These are phyloP conservation scores for Penstemon davidsonii DNA, from an alignment of 257 asterid species.

Conservation along the genomic window DNA sequence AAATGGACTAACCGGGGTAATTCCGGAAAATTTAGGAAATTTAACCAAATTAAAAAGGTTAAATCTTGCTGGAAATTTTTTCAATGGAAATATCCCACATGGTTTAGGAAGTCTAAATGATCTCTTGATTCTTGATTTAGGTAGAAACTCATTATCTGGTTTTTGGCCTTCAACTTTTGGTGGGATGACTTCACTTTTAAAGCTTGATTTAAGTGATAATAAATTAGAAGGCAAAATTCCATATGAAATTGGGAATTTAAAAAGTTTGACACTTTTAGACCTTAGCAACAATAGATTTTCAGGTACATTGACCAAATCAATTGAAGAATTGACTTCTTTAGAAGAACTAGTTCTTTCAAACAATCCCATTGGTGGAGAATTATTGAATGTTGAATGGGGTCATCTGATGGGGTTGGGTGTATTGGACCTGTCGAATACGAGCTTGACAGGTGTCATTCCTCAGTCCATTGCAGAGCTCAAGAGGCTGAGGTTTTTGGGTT, in stretches of 20 bases:
- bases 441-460: constrained; percentile 76
- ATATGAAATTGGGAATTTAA: constrained; percentile 41
- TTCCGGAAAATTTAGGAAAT: constrained; percentile 59
- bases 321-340: constrained; percentile 60
- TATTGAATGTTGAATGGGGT: constrained; percentile 54
- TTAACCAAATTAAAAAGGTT: constrained; percentile 54
- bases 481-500: constrained; percentile 69
- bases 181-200: constrained; percentile 58
- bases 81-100: constrained; percentile 56
- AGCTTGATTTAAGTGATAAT: constrained; percentile 76
- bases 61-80: constrained; percentile 55
- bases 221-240: constrained; percentile 59
- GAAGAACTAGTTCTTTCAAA: constrained; percentile 74
- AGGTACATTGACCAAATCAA: constrained; percentile 54
- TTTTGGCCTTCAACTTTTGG: constrained; percentile 51
- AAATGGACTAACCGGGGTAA: constrained; percentile 60
- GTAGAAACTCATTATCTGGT: constrained; percentile 70
- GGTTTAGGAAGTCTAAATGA: constrained; percentile 47
- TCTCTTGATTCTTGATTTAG: constrained; percentile 76
- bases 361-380: constrained; percentile 70
- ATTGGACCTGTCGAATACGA: constrained; percentile 74
- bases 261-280: constrained; percentile 69
- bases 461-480: constrained; percentile 54
- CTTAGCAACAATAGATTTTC: constrained; percentile 67
- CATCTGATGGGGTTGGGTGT: constrained; percentile 40